Base-by-base conservation (phyloP, 2,329 filamentous ascomycete species). In the Thermoascus crustaceus region DNA sequence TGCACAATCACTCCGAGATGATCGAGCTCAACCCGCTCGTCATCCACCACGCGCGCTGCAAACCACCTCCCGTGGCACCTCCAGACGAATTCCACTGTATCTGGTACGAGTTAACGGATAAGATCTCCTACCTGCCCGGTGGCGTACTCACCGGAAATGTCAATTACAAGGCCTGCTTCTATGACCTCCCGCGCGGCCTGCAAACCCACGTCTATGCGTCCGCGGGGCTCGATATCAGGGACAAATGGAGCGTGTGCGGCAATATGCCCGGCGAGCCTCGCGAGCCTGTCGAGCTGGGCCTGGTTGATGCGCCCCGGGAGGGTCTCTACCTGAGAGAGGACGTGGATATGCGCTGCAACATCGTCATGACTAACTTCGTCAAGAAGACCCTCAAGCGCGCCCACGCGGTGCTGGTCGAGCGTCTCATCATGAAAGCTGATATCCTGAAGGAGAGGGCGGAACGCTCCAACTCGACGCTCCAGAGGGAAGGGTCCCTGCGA, bases 181-280 rank as follows among this genome's bases (percentile, higher is more conserved):
- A 85, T 60, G 76, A 91, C 53, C 67, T 86, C 21, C 69, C 77
- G 5, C 66, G 72, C 35, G 85, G 85, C 8, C 60, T 93, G 17
- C 81, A 87, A 63, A 91, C 85, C 11, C 85, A 93, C 57, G 78
- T 80, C 53, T 87, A 86, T 53, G 86, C 85, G 9, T 84, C 86
- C 1, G 74, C 86, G 51, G 84, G 84, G n/a, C 72, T 91, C 33
- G 77, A 89, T 43, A 85, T 91, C 48, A 77, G 78, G 42, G 80
- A 76, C 21, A 80, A 80, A 61, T 93, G 85, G 85, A 79, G 70
- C 7, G 67, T 93, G 4, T 77, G 76, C 29, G 85, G 85, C n/a
- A 76, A 73, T 6, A 61, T 83, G 30, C 79, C 81, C 0, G 82
- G 80, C 16, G 85, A 91, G 60, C 72, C 76, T 1, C 66, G 71